Base-by-base conservation (phyloP, 306 rosid genomes). In the Quercus suber region DNA sequence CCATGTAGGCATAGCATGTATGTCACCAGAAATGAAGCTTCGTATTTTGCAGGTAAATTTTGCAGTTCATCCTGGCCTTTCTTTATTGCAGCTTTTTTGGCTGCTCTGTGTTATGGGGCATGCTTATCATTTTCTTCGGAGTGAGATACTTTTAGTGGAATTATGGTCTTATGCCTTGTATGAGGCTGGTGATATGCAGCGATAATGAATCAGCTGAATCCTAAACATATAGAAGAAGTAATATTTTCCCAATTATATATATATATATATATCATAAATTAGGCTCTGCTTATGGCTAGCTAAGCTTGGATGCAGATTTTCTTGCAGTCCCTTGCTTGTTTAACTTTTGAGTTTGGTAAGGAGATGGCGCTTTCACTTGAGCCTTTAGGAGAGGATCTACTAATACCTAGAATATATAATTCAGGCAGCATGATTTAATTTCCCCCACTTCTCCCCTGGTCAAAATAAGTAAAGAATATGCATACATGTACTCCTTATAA, bases 21-120 rank as follows among this genome's bases (percentile, higher is more conserved):
- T 92, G 97, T 81, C 97, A 60, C 81, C 89, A 55, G 98, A 94
- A 55, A 51, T 84, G 91, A 91, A 86, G 86, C 91, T 92, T 81
- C 82, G 21, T 43, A 76, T 91, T 77, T 88, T 94, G 70, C 86
- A 90, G 92, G 98, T 94, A 87, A 67, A 83, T 3, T 72, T 76
- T 74, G 35, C 74, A 64, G 59, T 51, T 77, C 55, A 9, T 45
- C 6, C 35, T 69, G 49, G 58, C 72, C 61, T 27, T 25, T 53
- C 52, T 56, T 37, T 71, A 20, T 79, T 37, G 27, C 19, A 59
- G 37, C 20, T 27, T 75, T 35, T 53, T 84, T 57, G 52, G n/a
- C 55, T 45, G 13, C 69, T 6, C 17, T 27, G 28, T 73, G 31
- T 64, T 14, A 72, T 80, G 18, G 13, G 20, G 35, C 82, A 68